Conservation (phyloP, 2,329 filamentous ascomycete genomes). For the Cadophora malorum region DNA sequence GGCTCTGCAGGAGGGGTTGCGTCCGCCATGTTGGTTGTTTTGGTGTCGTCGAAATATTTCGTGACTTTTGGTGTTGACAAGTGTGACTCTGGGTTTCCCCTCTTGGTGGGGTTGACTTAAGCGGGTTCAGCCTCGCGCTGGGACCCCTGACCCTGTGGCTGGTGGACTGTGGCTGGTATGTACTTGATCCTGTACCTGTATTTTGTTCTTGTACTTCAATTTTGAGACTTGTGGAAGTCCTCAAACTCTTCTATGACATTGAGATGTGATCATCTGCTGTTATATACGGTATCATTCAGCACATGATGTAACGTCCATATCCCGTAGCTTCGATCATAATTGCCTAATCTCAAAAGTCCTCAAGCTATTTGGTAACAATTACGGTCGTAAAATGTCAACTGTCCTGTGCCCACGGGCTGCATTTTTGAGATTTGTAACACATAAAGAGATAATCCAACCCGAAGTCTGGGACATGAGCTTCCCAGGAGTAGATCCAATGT, state of each 20-base stretch:
- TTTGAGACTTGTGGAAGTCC: neutral
- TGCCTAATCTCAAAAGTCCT: neutral
- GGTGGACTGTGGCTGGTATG: neutral
- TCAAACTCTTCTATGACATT: neutral
- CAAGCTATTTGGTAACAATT: neutral
- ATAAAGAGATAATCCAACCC: too few species aligned
- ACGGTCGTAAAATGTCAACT: too few species aligned
- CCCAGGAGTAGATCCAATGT: too few species aligned
- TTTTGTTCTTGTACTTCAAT: too few species aligned
- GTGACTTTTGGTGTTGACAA: constrained; percentile 2
- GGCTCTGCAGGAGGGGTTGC: constrained; percentile 42
- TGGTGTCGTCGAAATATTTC: neutral
- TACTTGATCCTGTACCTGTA: too few species aligned
- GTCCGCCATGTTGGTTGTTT: constrained; percentile 35
- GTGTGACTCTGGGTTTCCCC: neutral
- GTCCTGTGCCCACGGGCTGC: too few species aligned
- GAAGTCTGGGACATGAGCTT: too few species aligned
- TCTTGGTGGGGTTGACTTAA: neutral
- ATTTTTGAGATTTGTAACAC: too few species aligned
- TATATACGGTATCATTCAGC: too few species aligned
- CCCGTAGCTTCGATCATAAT: too few species aligned
- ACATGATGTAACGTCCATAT: too few species aligned
- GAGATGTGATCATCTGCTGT: too few species aligned
- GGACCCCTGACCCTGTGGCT: neutral
- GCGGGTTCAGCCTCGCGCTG: neutral